Evolutionary conservation across 2,329 filamentous ascomycete species (phyloP).

Genomic region (Claviceps maximensis): DNA sequence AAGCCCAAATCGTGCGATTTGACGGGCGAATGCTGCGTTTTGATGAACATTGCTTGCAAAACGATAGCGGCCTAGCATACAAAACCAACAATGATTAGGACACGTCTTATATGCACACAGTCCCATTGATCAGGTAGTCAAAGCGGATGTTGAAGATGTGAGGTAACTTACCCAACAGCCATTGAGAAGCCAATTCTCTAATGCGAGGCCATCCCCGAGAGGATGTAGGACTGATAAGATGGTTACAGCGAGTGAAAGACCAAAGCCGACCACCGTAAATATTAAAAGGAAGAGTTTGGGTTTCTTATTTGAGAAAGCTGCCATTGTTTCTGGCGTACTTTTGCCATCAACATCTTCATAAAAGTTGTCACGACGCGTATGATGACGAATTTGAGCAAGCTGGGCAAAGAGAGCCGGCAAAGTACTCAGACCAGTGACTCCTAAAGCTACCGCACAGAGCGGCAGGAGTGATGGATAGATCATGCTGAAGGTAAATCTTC

Average conservation of each 20-base stretch:
- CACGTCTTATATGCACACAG: neutral
- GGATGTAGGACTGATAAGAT: slow-evolving; percentile 34
- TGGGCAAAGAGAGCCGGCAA: slow-evolving; percentile 24
- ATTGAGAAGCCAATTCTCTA: slow-evolving; percentile 47
- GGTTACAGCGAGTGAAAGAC: slow-evolving; percentile 41
- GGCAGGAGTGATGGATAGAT: slow-evolving; percentile 10
- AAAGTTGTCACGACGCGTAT: slow-evolving; percentile 27
- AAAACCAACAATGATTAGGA: neutral
- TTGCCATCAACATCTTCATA: slow-evolving; percentile 61
- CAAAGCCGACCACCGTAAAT: slow-evolving; percentile 39
- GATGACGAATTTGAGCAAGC: slow-evolving; percentile 20
- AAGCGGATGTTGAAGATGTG: neutral
- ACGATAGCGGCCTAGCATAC: slow-evolving; percentile 32
- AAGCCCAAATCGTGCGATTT: slow-evolving; percentile 40
- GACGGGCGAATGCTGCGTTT: slow-evolving; percentile 35
- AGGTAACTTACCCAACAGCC: slow-evolving; percentile 47
- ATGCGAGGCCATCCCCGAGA: slow-evolving; percentile 24
- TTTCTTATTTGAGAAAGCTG: slow-evolving; percentile 46
- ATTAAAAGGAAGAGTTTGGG: slow-evolving; percentile 42
- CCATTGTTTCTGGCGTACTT: slow-evolving; percentile 49
- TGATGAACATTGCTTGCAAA: slow-evolving; percentile 37
- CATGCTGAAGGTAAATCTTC: slow-evolving; percentile 1
- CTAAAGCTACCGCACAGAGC: slow-evolving; percentile 21
- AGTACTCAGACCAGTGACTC: slow-evolving; percentile 22
- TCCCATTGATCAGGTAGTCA: neutral